These are phyloP conservation scores for Nicotiana noctiflora DNA, from an alignment of 257 asterid species.

Conservation along the genomic window DNA sequence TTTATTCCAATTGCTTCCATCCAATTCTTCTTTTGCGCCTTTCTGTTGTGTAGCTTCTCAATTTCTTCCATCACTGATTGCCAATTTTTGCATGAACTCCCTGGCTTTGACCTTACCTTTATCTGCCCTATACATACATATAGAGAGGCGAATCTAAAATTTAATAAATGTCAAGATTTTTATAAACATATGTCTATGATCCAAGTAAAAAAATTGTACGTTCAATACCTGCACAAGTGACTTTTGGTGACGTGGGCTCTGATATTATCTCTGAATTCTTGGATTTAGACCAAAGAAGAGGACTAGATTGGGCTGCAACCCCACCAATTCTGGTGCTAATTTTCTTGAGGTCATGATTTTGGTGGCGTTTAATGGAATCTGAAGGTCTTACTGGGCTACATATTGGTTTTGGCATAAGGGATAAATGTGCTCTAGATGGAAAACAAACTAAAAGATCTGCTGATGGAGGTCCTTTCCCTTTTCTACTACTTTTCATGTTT, in stretches of 20 bases:
- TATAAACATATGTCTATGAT: no score
- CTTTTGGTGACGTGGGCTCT: constrained; percentile 82
- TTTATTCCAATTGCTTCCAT: constrained; percentile 61
- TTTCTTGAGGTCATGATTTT: constrained; percentile 24
- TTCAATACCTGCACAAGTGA: constrained; percentile 45
- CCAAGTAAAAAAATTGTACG: no score
- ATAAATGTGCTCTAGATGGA: constrained; percentile 76
- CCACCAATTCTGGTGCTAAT: constrained; percentile 18
- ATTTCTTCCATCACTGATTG: constrained; percentile 91
- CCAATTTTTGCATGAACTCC: constrained; percentile 67
- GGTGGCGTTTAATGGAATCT: constrained; percentile 33
- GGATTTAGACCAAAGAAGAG: constrained; percentile 44
- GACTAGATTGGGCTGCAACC: constrained; percentile 34
- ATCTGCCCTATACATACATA: constrained; percentile 54
- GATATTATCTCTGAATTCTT: constrained; percentile 39
- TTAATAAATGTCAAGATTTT: not conserved
- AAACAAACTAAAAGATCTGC: constrained; percentile 77
- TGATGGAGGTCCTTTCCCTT: constrained; percentile 65
- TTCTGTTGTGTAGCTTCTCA: constrained; percentile 57
- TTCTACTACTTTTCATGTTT: constrained; percentile 51
- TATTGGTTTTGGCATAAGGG: constrained; percentile 69
- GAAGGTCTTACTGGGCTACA: constrained; percentile 73
- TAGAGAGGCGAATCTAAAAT: not conserved
- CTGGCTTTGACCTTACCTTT: constrained; percentile 36
- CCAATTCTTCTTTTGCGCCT: constrained; percentile 48